A percentile compares a stretch with the other conserved stretches of the same genome.
Conservation (phyloP, 2,329 filamentous ascomycete genomes). For the Diaporthe aspalathi region DNA sequence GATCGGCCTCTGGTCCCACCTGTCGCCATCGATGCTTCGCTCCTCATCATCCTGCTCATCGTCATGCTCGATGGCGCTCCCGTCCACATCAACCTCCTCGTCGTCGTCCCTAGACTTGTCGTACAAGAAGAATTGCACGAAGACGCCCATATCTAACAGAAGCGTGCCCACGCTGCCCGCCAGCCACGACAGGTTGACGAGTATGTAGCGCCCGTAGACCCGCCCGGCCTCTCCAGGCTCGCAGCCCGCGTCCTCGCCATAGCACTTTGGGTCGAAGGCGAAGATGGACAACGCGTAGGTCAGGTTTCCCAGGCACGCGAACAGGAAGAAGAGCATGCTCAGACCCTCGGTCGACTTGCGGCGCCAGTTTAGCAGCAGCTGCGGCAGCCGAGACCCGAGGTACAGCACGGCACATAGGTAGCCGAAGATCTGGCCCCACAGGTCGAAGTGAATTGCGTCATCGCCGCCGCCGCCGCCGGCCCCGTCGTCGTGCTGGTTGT, state of each 20-base stretch:
- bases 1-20: constrained; percentile 56
- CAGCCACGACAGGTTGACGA: constrained; percentile 92
- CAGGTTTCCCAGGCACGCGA: constrained; percentile 94
- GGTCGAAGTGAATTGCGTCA: constrained; percentile 73
- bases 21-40: constrained; percentile 46
- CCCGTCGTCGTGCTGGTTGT: constrained; percentile 55
- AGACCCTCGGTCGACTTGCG: constrained; percentile 95
- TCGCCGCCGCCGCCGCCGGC: constrained; percentile 50
- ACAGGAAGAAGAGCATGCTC: constrained; percentile 94
- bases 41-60: constrained; percentile 47
- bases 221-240: constrained; percentile 70
- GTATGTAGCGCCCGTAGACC: constrained; percentile 83
- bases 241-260: constrained; percentile 61
- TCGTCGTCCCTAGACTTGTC: constrained; percentile 56
- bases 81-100: constrained; percentile 41
- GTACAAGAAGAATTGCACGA: constrained; percentile 93
- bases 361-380: constrained; percentile 90
- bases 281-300: constrained; percentile 94
- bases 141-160: constrained; percentile 85
- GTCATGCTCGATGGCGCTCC: constrained; percentile 44
- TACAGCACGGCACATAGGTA: constrained; percentile 93
- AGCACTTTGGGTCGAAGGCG: constrained; percentile 84
- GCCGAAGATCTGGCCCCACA: constrained; percentile 89
- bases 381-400: constrained; percentile 88
- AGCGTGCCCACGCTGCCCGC: constrained; percentile 90